Evolutionary conservation across 176 grass and related monocot species (phyloP).

Genomic region (Canna indica): DNA sequence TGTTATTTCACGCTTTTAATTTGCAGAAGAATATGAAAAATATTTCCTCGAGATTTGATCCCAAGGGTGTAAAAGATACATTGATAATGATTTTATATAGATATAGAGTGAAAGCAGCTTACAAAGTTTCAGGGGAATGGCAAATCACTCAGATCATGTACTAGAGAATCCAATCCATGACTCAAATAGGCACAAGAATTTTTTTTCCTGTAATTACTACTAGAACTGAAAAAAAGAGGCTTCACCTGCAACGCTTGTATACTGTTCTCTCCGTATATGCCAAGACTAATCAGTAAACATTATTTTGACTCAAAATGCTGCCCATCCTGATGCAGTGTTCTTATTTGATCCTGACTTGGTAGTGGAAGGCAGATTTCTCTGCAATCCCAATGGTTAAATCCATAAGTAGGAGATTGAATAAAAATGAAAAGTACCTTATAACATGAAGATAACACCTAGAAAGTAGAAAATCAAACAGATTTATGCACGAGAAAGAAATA

Average conservation of each 20-base stretch:
- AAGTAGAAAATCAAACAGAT: not conserved
- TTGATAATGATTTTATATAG: not conserved
- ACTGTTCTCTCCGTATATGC: not conserved
- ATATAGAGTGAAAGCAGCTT: not conserved
- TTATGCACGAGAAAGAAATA: too few species aligned
- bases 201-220: not conserved
- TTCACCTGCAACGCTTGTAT: not conserved
- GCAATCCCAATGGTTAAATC: slow-evolving; percentile 19
- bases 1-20: too few species aligned
- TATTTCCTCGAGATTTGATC: too few species aligned
- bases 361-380: slow-evolving; percentile 64
- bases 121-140: not conserved
- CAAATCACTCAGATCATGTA: not conserved
- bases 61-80: not conserved
- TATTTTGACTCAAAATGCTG: slow-evolving; percentile 61
- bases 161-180: not conserved
- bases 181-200: not conserved
- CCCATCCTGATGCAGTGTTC: slow-evolving; percentile 86
- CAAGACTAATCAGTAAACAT: not conserved
- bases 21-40: too few species aligned
- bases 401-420: not conserved
- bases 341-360: slow-evolving; percentile 45
- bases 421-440: not conserved
- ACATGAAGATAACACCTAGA: not conserved
- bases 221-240: not conserved